phyloP scores from a whole-genome alignment of 495 filamentous ascomycete species.

The Hapsidospora chrysogenum region DNA sequence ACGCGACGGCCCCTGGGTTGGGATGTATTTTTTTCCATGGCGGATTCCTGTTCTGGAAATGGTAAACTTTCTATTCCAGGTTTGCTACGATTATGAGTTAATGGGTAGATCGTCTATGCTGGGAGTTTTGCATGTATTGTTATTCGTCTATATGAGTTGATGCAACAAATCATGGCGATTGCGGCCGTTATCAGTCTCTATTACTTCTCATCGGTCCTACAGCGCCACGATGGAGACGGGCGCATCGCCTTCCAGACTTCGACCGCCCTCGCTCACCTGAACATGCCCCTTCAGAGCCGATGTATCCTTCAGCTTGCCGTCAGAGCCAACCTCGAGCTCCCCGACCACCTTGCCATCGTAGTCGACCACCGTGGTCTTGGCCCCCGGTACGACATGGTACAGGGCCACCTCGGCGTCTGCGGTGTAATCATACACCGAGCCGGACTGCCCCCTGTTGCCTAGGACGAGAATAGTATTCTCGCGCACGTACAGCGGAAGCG shows the following conservation, averaged over 20 bases:
- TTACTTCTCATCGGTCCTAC: too few species aligned
- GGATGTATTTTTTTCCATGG: too few species aligned
- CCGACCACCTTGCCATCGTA: conserved; percentile 18
- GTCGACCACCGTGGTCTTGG: conserved; percentile 18
- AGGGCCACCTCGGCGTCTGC: conserved; percentile 23
- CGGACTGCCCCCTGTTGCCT: conserved; percentile 23
- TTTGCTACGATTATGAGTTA: too few species aligned
- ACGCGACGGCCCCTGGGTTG: too few species aligned
- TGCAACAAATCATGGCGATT: too few species aligned
- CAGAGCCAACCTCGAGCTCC: too few species aligned
- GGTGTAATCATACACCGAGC: conserved; percentile 33
- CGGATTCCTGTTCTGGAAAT: too few species aligned
- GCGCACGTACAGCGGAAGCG: conserved; percentile 30
- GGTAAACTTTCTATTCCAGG: too few species aligned
- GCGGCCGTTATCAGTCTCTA: too few species aligned
- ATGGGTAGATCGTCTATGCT: too few species aligned
- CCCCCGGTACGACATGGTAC: conserved; percentile 18
- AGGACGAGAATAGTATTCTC: conserved; percentile 30
- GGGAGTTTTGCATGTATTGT: too few species aligned
- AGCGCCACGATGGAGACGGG: not conserved
- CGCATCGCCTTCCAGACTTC: not conserved
- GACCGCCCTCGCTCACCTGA: not conserved
- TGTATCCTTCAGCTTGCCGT: not conserved
- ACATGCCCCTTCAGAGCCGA: not conserved
- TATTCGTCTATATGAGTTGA: too few species aligned